Evolutionary conservation across 179 eudicot genomes (phyloP).

Genomic region (Silene noctiflora): DNA sequence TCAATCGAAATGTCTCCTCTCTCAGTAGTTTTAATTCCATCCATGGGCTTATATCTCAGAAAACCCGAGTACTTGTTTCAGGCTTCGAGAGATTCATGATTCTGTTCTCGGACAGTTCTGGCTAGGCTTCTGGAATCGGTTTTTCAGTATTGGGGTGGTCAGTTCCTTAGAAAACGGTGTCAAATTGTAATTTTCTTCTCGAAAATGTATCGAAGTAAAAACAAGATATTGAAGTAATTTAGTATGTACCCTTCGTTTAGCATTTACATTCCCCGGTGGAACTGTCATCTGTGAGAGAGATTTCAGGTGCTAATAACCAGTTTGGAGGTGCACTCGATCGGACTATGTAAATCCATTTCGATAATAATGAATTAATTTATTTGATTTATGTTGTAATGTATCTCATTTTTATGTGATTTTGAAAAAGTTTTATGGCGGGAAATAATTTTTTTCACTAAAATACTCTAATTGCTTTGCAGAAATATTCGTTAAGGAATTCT

Average conservation of each 20-base stretch:
- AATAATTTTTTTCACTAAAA: too few species aligned
- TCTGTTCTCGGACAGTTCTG: neutral
- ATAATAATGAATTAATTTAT: neutral
- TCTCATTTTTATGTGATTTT: neutral
- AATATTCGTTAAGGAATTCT: too few species aligned
- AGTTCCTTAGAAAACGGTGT: neutral
- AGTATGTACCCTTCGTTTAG: neutral
- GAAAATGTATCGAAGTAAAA: constrained; percentile 20
- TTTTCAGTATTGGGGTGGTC: neutral
- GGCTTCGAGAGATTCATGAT: neutral
- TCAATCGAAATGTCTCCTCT: too few species aligned
- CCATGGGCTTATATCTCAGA: neutral
- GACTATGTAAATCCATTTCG: constrained; percentile 14
- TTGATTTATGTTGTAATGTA: neutral
- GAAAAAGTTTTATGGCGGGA: too few species aligned
- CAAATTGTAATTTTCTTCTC: constrained; percentile 19
- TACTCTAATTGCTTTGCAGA: too few species aligned
- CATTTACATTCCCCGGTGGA: neutral
- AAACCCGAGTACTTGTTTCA: neutral
- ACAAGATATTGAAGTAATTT: neutral
- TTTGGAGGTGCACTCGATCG: neutral
- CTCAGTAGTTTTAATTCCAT: neutral
- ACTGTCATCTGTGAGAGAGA: constrained; percentile 5
- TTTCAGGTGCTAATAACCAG: constrained; percentile 1
- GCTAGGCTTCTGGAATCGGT: neutral